Evolutionary conservation across 306 rosid genomes (phyloP).

Genomic region (Trichosanthes truncata): DNA sequence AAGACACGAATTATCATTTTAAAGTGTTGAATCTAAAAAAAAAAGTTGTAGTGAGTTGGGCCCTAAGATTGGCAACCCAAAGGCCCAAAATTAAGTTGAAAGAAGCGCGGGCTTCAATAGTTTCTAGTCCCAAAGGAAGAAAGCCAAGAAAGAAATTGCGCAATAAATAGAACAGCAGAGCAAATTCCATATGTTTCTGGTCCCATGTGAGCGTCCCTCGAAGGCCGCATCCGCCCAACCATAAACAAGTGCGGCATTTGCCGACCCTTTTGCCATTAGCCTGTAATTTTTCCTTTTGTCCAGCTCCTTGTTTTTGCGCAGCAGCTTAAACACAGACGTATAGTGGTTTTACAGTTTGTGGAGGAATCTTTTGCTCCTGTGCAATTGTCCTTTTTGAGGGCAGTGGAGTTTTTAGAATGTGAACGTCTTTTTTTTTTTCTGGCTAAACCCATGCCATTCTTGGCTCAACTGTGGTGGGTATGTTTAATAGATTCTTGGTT

Average conservation of each 20-base stretch:
- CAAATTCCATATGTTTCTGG: conserved; percentile 34
- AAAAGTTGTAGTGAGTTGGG: not conserved
- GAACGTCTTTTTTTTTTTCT: not conserved
- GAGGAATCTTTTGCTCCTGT: not conserved
- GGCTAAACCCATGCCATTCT: not conserved
- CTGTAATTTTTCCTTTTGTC: conserved; percentile 9
- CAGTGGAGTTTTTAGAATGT: not conserved
- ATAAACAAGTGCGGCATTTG: conserved; percentile 30
- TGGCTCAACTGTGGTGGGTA: conserved; percentile 7
- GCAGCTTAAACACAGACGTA: conserved; percentile 12
- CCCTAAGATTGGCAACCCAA: not conserved
- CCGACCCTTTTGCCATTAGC: conserved; percentile 12
- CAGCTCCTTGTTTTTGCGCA: conserved; percentile 29
- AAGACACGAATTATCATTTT: too few species aligned
- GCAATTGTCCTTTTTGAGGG: not conserved
- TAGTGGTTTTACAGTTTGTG: conserved; percentile 1
- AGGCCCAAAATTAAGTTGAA: not conserved
- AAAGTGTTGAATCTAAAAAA: too few species aligned
- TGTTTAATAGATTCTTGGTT: not conserved
- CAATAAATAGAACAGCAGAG: conserved; percentile 23
- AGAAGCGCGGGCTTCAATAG: not conserved
- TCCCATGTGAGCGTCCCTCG: conserved; percentile 73
- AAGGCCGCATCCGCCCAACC: conserved; percentile 39
- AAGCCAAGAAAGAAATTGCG: not conserved
- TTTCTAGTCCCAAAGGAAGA: not conserved